These are phyloP conservation scores for Colletotrichum graminicola DNA, from an alignment of 2,329 filamentous ascomycete species.

Conservation along the genomic window DNA sequence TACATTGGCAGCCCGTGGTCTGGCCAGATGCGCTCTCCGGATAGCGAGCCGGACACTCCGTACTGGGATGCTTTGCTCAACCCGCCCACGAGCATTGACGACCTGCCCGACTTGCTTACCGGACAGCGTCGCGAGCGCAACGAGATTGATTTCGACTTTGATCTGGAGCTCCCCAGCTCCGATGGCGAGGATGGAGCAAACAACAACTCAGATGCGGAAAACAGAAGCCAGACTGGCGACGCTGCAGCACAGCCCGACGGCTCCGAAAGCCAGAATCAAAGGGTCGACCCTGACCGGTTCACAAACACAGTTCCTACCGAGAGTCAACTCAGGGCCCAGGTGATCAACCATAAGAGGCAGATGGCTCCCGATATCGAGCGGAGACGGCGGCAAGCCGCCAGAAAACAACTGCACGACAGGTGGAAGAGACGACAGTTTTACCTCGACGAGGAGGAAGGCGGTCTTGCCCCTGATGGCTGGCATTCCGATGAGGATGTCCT, in stretches of 20 bases:
- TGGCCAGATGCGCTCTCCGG: conserved; percentile 48
- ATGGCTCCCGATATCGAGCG: conserved; percentile 55
- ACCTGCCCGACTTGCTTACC: conserved; percentile 56
- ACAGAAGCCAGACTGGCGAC: conserved; percentile 34
- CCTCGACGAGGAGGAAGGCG: conserved; percentile 86
- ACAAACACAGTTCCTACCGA: conserved; percentile 53
- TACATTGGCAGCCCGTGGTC: conserved; percentile 39
- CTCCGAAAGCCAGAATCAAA: conserved; percentile 18
- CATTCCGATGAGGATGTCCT: conserved; percentile 70
- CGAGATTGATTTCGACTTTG: conserved; percentile 41
- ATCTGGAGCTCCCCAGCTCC: conserved; percentile 40
- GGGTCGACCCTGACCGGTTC: conserved; percentile 47
- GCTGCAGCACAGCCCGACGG: conserved; percentile 19
- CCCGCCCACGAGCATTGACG: conserved; percentile 58
- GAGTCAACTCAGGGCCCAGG: conserved; percentile 56
- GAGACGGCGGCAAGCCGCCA: conserved; percentile 56
- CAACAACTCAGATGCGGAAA: conserved; percentile 47
- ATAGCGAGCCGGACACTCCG: conserved; percentile 51
- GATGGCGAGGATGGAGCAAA: conserved; percentile 45
- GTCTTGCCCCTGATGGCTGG: conserved; percentile 73
- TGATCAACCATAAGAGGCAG: conserved; percentile 52
- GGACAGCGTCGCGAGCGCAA: conserved; percentile 44
- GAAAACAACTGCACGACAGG: conserved; percentile 72
- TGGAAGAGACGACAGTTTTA: conserved; percentile 86
- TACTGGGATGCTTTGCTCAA: conserved; percentile 61